Evolutionary conservation across 2,329 filamentous ascomycete genomes (phyloP).

Genomic region (Ceratocystis papillata): DNA sequence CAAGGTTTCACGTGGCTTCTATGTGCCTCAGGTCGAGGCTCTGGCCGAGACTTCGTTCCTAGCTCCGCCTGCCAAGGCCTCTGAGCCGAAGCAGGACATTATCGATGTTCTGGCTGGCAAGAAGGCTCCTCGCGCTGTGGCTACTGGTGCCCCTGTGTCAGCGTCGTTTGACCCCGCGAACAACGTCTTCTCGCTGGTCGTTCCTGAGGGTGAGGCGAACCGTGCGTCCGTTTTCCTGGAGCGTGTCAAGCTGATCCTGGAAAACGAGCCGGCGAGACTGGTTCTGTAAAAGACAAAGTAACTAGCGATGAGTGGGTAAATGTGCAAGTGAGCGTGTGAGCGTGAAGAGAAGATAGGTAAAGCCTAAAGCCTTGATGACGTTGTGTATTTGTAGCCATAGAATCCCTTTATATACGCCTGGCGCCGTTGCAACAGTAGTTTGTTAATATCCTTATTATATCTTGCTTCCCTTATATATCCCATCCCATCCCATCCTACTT

Average conservation of each 20-base stretch:
- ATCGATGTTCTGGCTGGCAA: conserved; percentile 63
- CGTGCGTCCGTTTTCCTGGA: conserved; percentile 73
- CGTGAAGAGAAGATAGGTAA: conserved; percentile 3
- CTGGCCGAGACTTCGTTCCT: conserved; percentile 40
- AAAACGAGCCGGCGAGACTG: conserved; percentile 66
- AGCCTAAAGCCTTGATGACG: conserved; percentile 19
- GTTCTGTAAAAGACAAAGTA: conserved; percentile 41
- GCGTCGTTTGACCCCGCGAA: conserved; percentile 43
- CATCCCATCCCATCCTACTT: not conserved
- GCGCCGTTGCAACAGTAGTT: conserved; percentile 17
- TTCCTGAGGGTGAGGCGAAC: conserved; percentile 69
- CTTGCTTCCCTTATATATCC: not conserved
- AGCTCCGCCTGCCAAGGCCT: conserved; percentile 30
- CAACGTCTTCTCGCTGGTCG: conserved; percentile 73
- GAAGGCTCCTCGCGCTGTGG: conserved; percentile 28
- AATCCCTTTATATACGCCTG: conserved; percentile 25
- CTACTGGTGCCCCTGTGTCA: conserved; percentile 29
- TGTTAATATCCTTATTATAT: conserved; percentile 19
- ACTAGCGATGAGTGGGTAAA: not conserved
- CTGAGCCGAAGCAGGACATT: conserved; percentile 47
- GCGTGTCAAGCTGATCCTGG: conserved; percentile 72
- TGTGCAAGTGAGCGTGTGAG: conserved; percentile 16
- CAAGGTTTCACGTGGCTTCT: conserved; percentile 48
- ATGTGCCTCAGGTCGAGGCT: conserved; percentile 61
- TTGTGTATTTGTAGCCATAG: conserved; percentile 23